Conservation (phyloP, 495 filamentous ascomycete species). For the Penicillium taxi region DNA sequence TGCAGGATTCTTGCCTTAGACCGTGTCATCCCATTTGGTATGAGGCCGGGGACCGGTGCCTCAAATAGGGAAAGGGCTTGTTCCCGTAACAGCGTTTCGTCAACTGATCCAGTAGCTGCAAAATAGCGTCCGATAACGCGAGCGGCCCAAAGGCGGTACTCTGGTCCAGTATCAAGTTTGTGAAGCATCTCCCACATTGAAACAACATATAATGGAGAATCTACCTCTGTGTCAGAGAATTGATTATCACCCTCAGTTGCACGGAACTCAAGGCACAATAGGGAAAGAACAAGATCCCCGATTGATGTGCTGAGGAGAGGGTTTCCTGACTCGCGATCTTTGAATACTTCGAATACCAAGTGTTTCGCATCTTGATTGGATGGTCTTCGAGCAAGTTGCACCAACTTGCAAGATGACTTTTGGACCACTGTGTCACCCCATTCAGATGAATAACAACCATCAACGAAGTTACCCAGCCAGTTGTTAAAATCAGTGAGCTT, state of each 20-base stretch:
- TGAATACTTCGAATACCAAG: constrained; percentile 64
- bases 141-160: constrained; percentile 78
- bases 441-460: constrained; percentile 43
- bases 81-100: constrained; percentile 33
- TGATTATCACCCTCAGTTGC: constrained; percentile 44
- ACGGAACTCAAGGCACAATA: constrained; percentile 68
- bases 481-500: constrained; percentile 59
- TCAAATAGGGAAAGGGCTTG: constrained; percentile 27
- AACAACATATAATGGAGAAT: constrained; percentile 51
- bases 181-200: constrained; percentile 69
- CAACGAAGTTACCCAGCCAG: constrained; percentile 62
- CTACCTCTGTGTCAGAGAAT: constrained; percentile 48
- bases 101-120: constrained; percentile 59
- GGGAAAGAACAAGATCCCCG: constrained; percentile 58
- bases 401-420: constrained; percentile 54
- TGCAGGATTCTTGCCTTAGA: constrained; percentile 52
- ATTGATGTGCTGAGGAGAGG: constrained; percentile 61
- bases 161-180: constrained; percentile 47
- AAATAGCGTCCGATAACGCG: constrained; percentile 78
- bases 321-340: constrained; percentile 54
- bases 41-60: background rate
- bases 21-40: constrained; percentile 11
- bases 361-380: constrained; percentile 58
- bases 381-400: constrained; percentile 52
- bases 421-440: constrained; percentile 40